These are phyloP conservation scores for Rubroboletus satanas DNA, from an alignment of 768 basidiomycete genomes.

Conservation along the genomic window DNA sequence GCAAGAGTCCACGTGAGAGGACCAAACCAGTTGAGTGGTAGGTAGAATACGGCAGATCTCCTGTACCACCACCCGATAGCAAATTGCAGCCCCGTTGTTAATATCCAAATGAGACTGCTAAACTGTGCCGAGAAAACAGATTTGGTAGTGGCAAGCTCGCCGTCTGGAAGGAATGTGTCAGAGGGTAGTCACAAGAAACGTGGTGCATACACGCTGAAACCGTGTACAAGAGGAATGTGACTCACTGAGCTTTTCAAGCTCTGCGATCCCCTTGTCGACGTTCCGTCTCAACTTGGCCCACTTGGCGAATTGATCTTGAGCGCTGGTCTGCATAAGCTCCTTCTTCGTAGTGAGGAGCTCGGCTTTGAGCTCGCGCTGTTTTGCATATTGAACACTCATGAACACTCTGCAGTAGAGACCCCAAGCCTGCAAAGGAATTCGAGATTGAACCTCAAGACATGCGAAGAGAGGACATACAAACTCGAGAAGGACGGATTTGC, in stretches of 20 bases:
- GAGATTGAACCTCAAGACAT: slow-evolving; percentile 2
- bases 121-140: slow-evolving; percentile 67
- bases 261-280: slow-evolving; percentile 87
- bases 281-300: slow-evolving; percentile 92
- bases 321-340: slow-evolving; percentile 84
- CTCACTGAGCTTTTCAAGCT: slow-evolving; percentile 91
- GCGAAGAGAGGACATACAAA: slow-evolving; percentile 48
- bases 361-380: slow-evolving; percentile 70
- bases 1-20: slow-evolving; percentile 85
- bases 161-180: slow-evolving; percentile 47
- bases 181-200: neutral
- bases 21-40: slow-evolving; percentile 88
- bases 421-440: slow-evolving; percentile 56
- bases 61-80: slow-evolving; percentile 89
- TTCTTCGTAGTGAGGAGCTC: slow-evolving; percentile 78
- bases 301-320: slow-evolving; percentile 97
- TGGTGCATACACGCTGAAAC: neutral
- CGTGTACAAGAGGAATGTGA: slow-evolving; percentile 10
- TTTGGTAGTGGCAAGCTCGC: slow-evolving; percentile 56
- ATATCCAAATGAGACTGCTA: slow-evolving; percentile 68
- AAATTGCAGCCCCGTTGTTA: slow-evolving; percentile 87
- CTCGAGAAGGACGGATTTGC: slow-evolving; percentile 78
- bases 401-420: slow-evolving; percentile 64
- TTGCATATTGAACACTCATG: slow-evolving; percentile 47
- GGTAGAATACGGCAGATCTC: slow-evolving; percentile 86